A percentile compares a stretch with the other conserved stretches of the same genome.
Evolutionary conservation across 257 asterid genomes (phyloP).

Genomic region (Jaltomata sinuosa): DNA sequence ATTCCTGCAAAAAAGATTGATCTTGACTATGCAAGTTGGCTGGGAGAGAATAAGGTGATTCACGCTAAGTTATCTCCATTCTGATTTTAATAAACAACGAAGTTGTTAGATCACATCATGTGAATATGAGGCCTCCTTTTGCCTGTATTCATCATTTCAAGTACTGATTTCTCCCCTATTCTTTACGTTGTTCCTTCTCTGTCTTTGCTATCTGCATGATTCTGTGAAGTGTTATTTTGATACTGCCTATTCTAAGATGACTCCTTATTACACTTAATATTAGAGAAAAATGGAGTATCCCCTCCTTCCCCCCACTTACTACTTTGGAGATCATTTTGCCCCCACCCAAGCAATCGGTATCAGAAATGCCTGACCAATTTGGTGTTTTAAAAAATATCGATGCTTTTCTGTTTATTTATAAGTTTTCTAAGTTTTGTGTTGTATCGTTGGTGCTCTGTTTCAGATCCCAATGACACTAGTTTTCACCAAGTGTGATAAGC

Average conservation of each 20-base stretch:
- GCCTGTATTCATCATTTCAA: background rate
- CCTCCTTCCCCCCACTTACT: background rate
- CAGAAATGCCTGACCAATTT: background rate
- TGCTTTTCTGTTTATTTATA: background rate
- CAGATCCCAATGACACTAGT: slow-evolving; percentile 95
- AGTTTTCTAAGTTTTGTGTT: background rate
- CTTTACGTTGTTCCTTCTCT: background rate
- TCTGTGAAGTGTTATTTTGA: background rate
- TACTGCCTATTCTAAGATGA: background rate
- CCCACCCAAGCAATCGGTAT: background rate
- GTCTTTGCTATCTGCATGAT: background rate
- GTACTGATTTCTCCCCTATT: background rate
- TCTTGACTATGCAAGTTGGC: slow-evolving; percentile 92
- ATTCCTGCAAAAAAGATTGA: slow-evolving; percentile 84
- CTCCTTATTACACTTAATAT: background rate
- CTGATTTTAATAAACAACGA: background rate
- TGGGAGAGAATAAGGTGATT: slow-evolving; percentile 77
- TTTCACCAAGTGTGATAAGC: slow-evolving; percentile 93
- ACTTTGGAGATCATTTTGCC: background rate
- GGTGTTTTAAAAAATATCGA: background rate
- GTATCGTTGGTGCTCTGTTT: background rate
- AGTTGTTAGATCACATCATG: background rate
- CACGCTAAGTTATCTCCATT: slow-evolving; percentile 1
- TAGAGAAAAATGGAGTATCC: background rate
- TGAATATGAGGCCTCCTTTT: background rate